Evolutionary conservation across 305 asterid species (phyloP).

Genomic region (Salvia sclarea): DNA sequence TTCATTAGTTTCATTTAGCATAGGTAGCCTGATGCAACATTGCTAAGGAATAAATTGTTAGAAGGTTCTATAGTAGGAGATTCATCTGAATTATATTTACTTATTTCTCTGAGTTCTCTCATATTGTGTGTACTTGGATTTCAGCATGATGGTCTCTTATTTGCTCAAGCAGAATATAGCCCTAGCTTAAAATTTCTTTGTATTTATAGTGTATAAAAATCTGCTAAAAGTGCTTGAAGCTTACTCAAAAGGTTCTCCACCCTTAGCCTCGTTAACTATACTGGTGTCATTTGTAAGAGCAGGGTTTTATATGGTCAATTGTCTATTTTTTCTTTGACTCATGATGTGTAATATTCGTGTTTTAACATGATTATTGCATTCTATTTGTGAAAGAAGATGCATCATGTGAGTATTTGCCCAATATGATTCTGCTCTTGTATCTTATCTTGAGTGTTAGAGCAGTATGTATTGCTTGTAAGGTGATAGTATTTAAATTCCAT

Average conservation of each 20-base stretch:
- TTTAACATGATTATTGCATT: background rate
- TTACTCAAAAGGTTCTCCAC: background rate
- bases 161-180: slow-evolving; percentile 2
- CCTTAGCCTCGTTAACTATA: background rate
- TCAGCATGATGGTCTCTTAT: background rate
- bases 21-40: background rate
- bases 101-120: background rate
- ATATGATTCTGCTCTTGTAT: slow-evolving; percentile 7
- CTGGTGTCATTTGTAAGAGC: background rate
- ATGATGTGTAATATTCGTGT: background rate
- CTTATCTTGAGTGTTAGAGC: background rate
- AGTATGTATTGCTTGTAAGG: slow-evolving; percentile 17
- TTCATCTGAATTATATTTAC: background rate
- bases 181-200: background rate
- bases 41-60: background rate
- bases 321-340: background rate
- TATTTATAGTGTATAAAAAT: background rate
- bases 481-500: slow-evolving; percentile 3
- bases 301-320: background rate
- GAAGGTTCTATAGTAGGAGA: background rate
- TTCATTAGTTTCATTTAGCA: slow-evolving; percentile 11
- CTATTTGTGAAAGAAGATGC: slow-evolving; percentile 10
- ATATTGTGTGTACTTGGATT: background rate
- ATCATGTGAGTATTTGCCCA: background rate
- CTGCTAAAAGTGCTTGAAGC: background rate